Percentiles rank a stretch among this genome's conserved stretches.
phyloP scores from a whole-genome alignment of 768 basidiomycete genomes.

The Macrocybe gigantea region DNA sequence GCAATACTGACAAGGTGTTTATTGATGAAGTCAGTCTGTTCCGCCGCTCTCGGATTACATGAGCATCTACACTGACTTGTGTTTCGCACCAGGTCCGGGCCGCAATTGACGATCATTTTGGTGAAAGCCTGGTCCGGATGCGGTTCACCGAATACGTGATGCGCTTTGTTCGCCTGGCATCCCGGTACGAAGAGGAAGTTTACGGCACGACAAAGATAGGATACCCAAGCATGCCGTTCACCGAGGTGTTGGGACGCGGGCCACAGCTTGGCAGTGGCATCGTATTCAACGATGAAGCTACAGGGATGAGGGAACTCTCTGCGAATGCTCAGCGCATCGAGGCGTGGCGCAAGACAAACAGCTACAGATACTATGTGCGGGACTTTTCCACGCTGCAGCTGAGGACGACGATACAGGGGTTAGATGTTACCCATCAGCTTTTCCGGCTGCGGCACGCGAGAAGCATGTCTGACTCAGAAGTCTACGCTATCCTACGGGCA shows the following conservation, averaged over 20 bases:
- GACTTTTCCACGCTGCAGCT: slow-evolving; percentile 57
- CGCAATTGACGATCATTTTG: slow-evolving; percentile 88
- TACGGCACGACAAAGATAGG: slow-evolving; percentile 73
- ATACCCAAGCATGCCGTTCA: slow-evolving; percentile 53
- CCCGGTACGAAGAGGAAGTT: slow-evolving; percentile 87
- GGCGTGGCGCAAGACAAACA: slow-evolving; percentile 83
- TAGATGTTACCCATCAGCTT: slow-evolving; percentile 86
- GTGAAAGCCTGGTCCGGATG: slow-evolving; percentile 81
- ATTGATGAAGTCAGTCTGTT: slow-evolving; percentile 81
- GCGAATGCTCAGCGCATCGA: slow-evolving; percentile 83
- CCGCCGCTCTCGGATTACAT: background rate
- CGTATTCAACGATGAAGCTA: slow-evolving; percentile 67
- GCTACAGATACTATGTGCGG: slow-evolving; percentile 73
- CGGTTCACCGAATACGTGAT: slow-evolving; percentile 86
- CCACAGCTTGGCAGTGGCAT: slow-evolving; percentile 75
- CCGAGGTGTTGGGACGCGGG: slow-evolving; percentile 35
- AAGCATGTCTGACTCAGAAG: slow-evolving; percentile 68
- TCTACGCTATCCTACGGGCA: slow-evolving; percentile 65
- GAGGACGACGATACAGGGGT: slow-evolving; percentile 60
- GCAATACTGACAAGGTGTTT: slow-evolving; percentile 73
- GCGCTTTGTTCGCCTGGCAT: slow-evolving; percentile 85
- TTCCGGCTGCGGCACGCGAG: slow-evolving; percentile 72
- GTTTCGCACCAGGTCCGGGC: slow-evolving; percentile 57
- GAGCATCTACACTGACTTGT: slow-evolving; percentile 1
- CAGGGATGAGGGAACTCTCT: slow-evolving; percentile 62